These are phyloP conservation scores for Prunus mongolica DNA, from an alignment of 306 rosid species.

Conservation along the genomic window DNA sequence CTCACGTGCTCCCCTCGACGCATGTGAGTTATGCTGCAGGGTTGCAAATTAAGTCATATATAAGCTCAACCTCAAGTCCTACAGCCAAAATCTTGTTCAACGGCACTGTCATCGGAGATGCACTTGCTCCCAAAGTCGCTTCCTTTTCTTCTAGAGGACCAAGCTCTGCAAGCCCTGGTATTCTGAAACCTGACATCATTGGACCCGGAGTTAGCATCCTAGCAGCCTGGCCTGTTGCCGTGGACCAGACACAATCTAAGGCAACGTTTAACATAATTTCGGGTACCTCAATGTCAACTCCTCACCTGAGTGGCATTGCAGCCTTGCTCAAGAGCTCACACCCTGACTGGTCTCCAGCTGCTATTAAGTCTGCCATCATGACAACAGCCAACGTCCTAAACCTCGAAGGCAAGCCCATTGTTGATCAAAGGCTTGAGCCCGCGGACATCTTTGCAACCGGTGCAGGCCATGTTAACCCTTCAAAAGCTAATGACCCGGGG, in stretches of 20 bases:
- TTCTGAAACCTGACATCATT: constrained; percentile 55
- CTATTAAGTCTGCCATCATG: constrained; percentile 48
- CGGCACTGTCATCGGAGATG: constrained; percentile 51
- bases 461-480: constrained; percentile 60
- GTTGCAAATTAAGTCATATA: constrained; percentile 4
- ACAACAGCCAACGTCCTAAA: constrained; percentile 16
- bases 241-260: not conserved
- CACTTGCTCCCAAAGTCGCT: constrained; percentile 35
- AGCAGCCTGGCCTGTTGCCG: constrained; percentile 46
- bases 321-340: constrained; percentile 55
- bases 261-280: constrained; percentile 19
- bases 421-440: not conserved
- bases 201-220: constrained; percentile 57
- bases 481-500: constrained; percentile 47
- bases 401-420: constrained; percentile 5
- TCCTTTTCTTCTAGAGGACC: constrained; percentile 64
- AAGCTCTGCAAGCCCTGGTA: constrained; percentile 39
- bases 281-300: constrained; percentile 63
- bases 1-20: no score
- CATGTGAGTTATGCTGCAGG: no score
- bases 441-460: constrained; percentile 50
- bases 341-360: constrained; percentile 68
- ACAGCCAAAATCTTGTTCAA: constrained; percentile 36
- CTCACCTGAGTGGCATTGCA: constrained; percentile 54
- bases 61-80: constrained; percentile 28